A percentile compares a stretch with the other conserved stretches of the same genome.
Conservation (phyloP, 495 filamentous ascomycete species). For the Aeminium ludgeri region DNA sequence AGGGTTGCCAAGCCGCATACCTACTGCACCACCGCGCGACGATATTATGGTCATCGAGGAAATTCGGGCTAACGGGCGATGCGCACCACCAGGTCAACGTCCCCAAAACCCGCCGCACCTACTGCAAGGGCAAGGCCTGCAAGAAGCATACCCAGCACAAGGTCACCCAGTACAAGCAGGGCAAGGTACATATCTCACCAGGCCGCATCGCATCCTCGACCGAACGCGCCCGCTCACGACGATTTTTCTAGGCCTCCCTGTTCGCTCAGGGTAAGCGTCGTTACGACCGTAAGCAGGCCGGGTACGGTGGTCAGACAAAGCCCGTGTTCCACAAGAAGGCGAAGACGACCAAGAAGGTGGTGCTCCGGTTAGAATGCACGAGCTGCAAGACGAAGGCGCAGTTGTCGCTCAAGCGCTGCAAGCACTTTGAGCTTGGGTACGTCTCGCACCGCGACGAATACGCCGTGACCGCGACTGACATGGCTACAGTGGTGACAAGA, state of each 20-base stretch:
- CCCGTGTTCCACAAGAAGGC: slow-evolving; percentile 99
- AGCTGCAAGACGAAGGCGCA: slow-evolving; percentile 97
- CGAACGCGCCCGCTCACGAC: neutral
- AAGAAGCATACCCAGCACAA: slow-evolving; percentile 84
- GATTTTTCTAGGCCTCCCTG: slow-evolving; percentile 51
- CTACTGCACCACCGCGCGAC: neutral
- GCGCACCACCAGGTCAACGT: slow-evolving; percentile 52
- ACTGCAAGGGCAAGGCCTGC: slow-evolving; percentile 91
- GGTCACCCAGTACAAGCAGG: slow-evolving; percentile 94
- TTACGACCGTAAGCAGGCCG: slow-evolving; percentile 99
- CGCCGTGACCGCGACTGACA: neutral
- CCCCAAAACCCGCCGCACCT: slow-evolving; percentile 79
- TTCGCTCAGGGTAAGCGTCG: slow-evolving; percentile 98
- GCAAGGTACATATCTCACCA: slow-evolving; percentile 42
- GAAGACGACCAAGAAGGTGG: slow-evolving; percentile 99
- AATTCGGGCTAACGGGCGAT: neutral
- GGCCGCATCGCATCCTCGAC: neutral
- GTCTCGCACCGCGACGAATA: slow-evolving; percentile 21
- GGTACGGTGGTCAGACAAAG: slow-evolving; percentile 99
- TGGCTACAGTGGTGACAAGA: slow-evolving; percentile 89
- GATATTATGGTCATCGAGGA: too few relatives aligned
- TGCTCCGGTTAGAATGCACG: slow-evolving; percentile 92
- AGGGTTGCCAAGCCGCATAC: neutral
- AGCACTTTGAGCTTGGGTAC: slow-evolving; percentile 99
- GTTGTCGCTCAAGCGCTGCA: slow-evolving; percentile 94